Evolutionary conservation across 805 yeast genomes (phyloP), one percentile per base, ranked within the genome.

Genomic region (Metschnikowia dekortorum): DNA sequence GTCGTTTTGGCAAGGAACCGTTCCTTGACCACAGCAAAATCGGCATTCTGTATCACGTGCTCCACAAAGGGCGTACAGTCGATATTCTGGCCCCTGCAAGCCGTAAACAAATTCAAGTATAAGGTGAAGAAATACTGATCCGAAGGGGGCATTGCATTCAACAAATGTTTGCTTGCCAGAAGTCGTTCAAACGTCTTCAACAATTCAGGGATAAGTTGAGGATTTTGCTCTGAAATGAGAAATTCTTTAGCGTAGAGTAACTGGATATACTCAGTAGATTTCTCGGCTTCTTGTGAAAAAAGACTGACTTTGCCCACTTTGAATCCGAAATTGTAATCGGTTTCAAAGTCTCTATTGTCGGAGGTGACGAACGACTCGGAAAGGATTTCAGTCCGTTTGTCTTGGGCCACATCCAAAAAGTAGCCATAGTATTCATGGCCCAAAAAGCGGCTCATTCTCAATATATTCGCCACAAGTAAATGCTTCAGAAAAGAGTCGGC

Each of bases 321-420:
- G 33, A 67, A 61, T 11, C 79, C 82, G 57, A 76, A 66, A 47
- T 79, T 77, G 80, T 83, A 82, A 44, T 83, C 69, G 9, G 80
- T 75, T 6, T 64, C 68, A 48, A 69, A 64, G 58, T 87, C 94
- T 49, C 92, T 73, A 56, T 84, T 84, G 61, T 87, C 92, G 22
- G 57, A 59, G 8, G 70, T 48, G 13, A 49, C 30, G 30, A 57
- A 53, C 1, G 39, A 33, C 4, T 54, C 59, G 31, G 50, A 29
- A 28, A 60, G 41, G 28, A 64, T 46, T 6, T 48, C 51, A n/a
- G 49, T 44, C 9, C 54, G 58, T 16, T 49, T 51, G 10, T 47
- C 56, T 26, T 52, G 50, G 8, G 68, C 36, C 30, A 54, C 44
- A 6, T 53, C 51, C 33, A 49, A 38, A 51, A 71, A 71, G 50